Percentiles rank a stretch among this genome's conserved stretches.
These are phyloP conservation scores for Malbranchea cinnamomea DNA, from an alignment of 2,329 filamentous ascomycete genomes.

Conservation along the genomic window DNA sequence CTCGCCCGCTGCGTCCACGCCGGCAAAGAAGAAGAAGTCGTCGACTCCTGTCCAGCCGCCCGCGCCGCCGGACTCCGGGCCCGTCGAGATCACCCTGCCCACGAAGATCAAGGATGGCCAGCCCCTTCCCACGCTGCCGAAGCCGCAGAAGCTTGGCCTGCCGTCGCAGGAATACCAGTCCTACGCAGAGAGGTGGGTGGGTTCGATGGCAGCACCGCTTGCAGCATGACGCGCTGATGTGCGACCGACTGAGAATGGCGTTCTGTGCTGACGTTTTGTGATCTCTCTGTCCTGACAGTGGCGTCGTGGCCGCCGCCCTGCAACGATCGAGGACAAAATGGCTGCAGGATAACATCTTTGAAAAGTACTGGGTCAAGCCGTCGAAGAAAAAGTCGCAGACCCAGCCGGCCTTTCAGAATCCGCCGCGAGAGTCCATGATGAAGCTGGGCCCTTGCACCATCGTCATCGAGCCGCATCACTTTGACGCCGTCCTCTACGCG, in stretches of 20 bases:
- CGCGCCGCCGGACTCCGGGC: slow-evolving; percentile 17
- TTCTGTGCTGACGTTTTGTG: slow-evolving; percentile 9
- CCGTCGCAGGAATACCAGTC: slow-evolving; percentile 42
- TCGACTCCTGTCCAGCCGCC: slow-evolving; percentile 16
- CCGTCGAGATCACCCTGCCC: slow-evolving; percentile 31
- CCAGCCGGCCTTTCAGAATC: slow-evolving; percentile 31
- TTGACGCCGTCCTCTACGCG: slow-evolving; percentile 42
- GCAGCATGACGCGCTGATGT: neutral
- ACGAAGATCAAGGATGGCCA: slow-evolving; percentile 38
- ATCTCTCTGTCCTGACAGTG: slow-evolving; percentile 22
- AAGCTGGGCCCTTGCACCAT: slow-evolving; percentile 44
- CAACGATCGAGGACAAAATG: slow-evolving; percentile 45
- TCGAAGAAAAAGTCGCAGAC: slow-evolving; percentile 38
- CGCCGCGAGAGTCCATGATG: slow-evolving; percentile 37
- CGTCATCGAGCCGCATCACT: slow-evolving; percentile 48
- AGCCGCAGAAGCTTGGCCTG: slow-evolving; percentile 35
- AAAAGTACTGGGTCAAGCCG: slow-evolving; percentile 44
- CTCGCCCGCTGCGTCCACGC: slow-evolving; percentile 18
- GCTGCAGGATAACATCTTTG: slow-evolving; percentile 39
- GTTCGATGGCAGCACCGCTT: neutral
- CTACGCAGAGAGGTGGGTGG: slow-evolving; percentile 38
- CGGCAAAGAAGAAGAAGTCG: slow-evolving; percentile 20
- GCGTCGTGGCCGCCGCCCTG: slow-evolving; percentile 41
- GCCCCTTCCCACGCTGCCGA: slow-evolving; percentile 37
- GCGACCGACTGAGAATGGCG: neutral